Evolutionary conservation across 495 filamentous ascomycete species (phyloP), one percentile per base, ranked within the genome.

Genomic region (Penicillium cinerascens): DNA sequence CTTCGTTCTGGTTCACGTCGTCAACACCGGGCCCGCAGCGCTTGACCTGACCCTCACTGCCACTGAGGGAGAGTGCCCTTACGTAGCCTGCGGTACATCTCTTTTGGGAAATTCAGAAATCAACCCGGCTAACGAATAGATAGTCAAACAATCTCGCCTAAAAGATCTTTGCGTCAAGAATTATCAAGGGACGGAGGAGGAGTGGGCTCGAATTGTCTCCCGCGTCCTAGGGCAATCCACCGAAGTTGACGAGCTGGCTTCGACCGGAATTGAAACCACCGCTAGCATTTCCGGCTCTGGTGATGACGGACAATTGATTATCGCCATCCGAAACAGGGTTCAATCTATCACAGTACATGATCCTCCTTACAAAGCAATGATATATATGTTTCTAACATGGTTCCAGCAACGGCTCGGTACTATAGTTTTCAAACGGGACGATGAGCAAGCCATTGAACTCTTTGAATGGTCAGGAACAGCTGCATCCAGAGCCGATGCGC

Each of bases 381-480:
- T 23, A 23, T 23, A 23, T 23, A 23, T 23, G 6, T 23, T 3
- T 47, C 64, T 51, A 20, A 47, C 27, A 5, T 17, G 10, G 29
- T 47, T 17, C 23, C 43, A 87, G 82, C 86, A 88, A 85, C 79
- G 79, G 26, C 80, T 93, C 4, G 89, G 90, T 26, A 66, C 84
- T 6, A 63, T 95, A 13, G 72, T 69, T 8, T 70, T 96, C 0
- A 62, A 71, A 25, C 73, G 83, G 63, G 74, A 85, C 50, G 79
- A 86, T 22, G 81, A 84, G 44, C 77, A 85, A 49, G 82, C 79
- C 17, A 78, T 92, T 38, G 77, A 86, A 29, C 77, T 87, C 3
- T 88, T 87, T 51, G 83, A 88, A 44, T 95, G 90, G 91, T 79
- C 82, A 35, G 78, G 77, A 37, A 69, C 71, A 2, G 76, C 82